Evolutionary conservation across 306 rosid genomes (phyloP), one percentile per base, ranked within the genome.

Genomic region (Dryas octopetala): DNA sequence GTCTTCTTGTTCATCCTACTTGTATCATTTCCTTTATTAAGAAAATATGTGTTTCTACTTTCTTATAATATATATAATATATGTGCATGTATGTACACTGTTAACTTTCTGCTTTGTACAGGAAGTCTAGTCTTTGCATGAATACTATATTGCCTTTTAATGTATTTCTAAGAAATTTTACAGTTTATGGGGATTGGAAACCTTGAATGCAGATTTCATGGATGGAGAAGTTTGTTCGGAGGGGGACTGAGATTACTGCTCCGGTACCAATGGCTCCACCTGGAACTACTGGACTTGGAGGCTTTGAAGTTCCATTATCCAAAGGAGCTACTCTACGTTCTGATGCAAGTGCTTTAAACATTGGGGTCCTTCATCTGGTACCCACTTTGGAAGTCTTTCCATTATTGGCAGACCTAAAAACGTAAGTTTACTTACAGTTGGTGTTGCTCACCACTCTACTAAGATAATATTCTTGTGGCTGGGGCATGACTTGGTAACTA

Each of bases 221-320:
- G 99, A 96, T 96, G 98, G 99, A 92, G 83, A 96, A 96, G 86
- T 92, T 96, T 84, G 75, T 92, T 76, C 93, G 17, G 76, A 92
- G 83, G 81, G 97, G 99, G 75, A 96, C 92, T 70, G 99, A 96
- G 88, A 96, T 96, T 78, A 90, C 94, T 77, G 99, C 99, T 45
- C 99, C 99, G 46, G 99, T 90, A 74, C 99, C 99, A 17, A 92
- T 80, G 93, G 85, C 88, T 79, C 96, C 98, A 49, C 80, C 88
- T 75, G 99, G 92, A 74, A 96, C 99, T 73, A 96, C 99, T 59
- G 99, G 98, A 59, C 98, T 96, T 75, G 99, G 99, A 71, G 99
- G 99, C 79, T 96, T 96, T 82, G 99, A 92, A 80, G 97, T 88
- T 78, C 99, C 99, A 80, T 82, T 78, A 66, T 96, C 99, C 62